Conservation (phyloP, 768 basidiomycete species). For the Termitomyces sp. region DNA sequence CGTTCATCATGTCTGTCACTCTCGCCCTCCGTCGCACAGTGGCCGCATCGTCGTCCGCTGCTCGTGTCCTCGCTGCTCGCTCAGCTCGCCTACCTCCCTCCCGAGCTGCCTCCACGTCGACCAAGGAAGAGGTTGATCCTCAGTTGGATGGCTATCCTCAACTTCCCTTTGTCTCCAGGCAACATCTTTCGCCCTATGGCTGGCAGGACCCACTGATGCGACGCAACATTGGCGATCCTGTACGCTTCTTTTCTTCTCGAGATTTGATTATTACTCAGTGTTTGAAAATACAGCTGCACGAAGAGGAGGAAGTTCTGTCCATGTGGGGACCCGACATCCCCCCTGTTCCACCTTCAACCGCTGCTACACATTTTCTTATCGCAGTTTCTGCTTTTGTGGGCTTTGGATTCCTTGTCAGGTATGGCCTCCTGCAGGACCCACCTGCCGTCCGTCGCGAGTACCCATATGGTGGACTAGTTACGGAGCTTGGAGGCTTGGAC, state of each 20-base stretch:
- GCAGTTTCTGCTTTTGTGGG: slow-evolving; percentile 61
- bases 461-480: slow-evolving; percentile 69
- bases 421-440: slow-evolving; percentile 51
- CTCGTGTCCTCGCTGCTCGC: slow-evolving; percentile 14
- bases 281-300: slow-evolving; percentile 58
- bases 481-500: slow-evolving; percentile 74
- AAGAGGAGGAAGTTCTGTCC: slow-evolving; percentile 74
- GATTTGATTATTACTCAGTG: slow-evolving; percentile 10
- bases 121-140: slow-evolving; percentile 49
- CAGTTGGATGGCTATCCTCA: slow-evolving; percentile 73
- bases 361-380: slow-evolving; percentile 62
- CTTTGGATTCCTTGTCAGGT: slow-evolving; percentile 58
- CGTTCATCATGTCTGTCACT: slow-evolving; percentile 32
- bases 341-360: slow-evolving; percentile 52
- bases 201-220: slow-evolving; percentile 79
- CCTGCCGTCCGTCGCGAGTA: slow-evolving; percentile 72
- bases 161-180: slow-evolving; percentile 63
- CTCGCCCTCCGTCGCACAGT: slow-evolving; percentile 37
- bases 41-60: slow-evolving; percentile 26
- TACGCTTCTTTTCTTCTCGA: slow-evolving; percentile 22
- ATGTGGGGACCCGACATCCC: slow-evolving; percentile 89
- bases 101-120: slow-evolving; percentile 32
- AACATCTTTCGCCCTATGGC: slow-evolving; percentile 57
- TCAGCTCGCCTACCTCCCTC: slow-evolving; percentile 6
- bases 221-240: slow-evolving; percentile 79